Evolutionary conservation across 371 early-diverging fungal genomes (phyloP).

Genomic region (Zychaea mexicana): DNA sequence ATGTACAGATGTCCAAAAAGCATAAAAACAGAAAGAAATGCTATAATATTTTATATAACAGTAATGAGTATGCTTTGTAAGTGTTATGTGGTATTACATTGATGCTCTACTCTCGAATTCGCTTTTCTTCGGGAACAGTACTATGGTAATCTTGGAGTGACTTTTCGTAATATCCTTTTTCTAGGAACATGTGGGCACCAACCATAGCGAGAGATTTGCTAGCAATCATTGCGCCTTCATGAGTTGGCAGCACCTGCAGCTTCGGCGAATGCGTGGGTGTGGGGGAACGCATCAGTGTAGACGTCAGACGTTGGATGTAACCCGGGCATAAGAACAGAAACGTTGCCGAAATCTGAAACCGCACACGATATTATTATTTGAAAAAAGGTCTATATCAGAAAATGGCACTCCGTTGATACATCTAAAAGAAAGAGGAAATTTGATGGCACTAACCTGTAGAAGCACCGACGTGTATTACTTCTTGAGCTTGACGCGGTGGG

Average conservation of each 20-base stretch:
- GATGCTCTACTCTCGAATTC: neutral
- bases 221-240: constrained; percentile 45
- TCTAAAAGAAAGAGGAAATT: constrained; percentile 92
- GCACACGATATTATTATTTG: too few relatives aligned
- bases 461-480: constrained; percentile 36
- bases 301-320: constrained; percentile 42
- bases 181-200: neutral
- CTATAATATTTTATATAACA: too few relatives aligned
- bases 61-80: too few relatives aligned
- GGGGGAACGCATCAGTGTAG: constrained; percentile 49
- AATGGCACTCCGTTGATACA: constrained; percentile 40
- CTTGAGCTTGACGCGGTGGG: constrained; percentile 37
- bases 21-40: too few relatives aligned
- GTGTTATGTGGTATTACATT: too few relatives aligned
- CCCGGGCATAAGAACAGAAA: constrained; percentile 42
- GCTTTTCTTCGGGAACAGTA: neutral
- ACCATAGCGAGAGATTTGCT: constrained; percentile 5
- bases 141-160: neutral
- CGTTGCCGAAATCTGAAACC: constrained; percentile 63
- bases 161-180: neutral
- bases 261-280: constrained; percentile 64
- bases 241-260: constrained; percentile 59
- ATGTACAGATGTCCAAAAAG: too few relatives aligned
- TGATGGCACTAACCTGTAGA: too few relatives aligned
- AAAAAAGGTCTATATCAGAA: constrained; percentile 47